phyloP scores from a whole-genome alignment of 257 asterid genomes.

The Scutellaria minor region DNA sequence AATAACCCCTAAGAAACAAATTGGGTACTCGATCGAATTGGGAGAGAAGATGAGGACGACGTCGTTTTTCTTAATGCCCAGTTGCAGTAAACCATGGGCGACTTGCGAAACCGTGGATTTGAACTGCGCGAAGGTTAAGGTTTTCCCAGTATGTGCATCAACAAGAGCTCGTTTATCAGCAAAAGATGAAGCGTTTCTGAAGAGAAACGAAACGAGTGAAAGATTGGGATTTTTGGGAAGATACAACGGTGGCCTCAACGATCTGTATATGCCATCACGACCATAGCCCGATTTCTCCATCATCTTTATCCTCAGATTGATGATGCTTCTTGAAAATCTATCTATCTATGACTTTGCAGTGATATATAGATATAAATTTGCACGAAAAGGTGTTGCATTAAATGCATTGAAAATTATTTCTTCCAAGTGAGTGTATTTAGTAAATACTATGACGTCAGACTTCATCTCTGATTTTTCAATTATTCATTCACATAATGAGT shows the following conservation, averaged over 20 bases:
- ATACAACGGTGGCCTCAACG: slow-evolving; percentile 61
- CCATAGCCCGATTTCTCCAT: slow-evolving; percentile 99
- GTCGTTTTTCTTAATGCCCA: slow-evolving; percentile 72
- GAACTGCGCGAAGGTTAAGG: slow-evolving; percentile 58
- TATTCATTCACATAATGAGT: too few species aligned
- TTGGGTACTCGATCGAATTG: slow-evolving; percentile 68
- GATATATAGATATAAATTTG: too few species aligned
- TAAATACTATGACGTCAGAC: too few species aligned
- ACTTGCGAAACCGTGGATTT: slow-evolving; percentile 59
- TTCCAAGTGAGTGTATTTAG: too few species aligned
- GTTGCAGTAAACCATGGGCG: slow-evolving; percentile 57
- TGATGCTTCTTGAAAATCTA: neutral
- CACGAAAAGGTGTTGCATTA: too few species aligned
- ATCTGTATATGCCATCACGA: slow-evolving; percentile 82
- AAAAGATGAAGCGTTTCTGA: slow-evolving; percentile 68
- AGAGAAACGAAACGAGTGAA: slow-evolving; percentile 73
- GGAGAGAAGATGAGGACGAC: slow-evolving; percentile 80
- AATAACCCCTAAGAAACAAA: slow-evolving; percentile 61
- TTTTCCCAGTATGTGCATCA: slow-evolving; percentile 58
- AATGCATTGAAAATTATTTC: too few species aligned
- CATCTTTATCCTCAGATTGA: neutral
- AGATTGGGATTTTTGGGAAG: slow-evolving; percentile 57
- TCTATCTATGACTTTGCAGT: too few species aligned
- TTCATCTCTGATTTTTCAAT: too few species aligned
- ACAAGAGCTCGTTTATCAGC: slow-evolving; percentile 68